Percentiles rank a stretch among this genome's conserved stretches.
Evolutionary conservation across 1,139 yeast genomes (phyloP).

Genomic region (Sugiyamaella sp.): DNA sequence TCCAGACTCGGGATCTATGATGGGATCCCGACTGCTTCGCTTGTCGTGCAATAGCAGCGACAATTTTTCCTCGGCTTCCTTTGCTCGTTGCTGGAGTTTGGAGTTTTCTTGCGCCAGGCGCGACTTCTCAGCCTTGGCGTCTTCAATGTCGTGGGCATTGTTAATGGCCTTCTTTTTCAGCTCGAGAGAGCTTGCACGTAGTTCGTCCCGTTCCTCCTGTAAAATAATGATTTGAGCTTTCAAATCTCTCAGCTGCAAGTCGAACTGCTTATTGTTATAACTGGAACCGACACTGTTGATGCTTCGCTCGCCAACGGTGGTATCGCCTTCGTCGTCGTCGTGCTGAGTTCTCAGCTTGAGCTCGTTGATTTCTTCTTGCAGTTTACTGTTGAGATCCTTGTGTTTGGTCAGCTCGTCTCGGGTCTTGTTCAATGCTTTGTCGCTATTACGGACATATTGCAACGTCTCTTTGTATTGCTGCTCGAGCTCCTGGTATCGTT

Average conservation of each 20-base stretch:
- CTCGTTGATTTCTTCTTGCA: constrained; percentile 70
- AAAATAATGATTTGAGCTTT: constrained; percentile 82
- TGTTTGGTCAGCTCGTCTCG: constrained; percentile 70
- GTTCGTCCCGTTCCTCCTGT: constrained; percentile 81
- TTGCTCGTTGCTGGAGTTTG: constrained; percentile 20
- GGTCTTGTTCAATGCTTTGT: constrained; percentile 71
- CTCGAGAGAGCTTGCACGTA: constrained; percentile 52
- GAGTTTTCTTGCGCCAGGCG: constrained; percentile 29
- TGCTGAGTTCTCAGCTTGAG: constrained; percentile 51
- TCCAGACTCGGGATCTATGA: constrained; percentile 34
- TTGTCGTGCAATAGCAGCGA: constrained; percentile 20
- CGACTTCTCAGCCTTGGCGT: constrained; percentile 31
- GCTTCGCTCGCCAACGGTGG: constrained; percentile 27
- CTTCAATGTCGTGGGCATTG: constrained; percentile 36
- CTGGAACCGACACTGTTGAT: constrained; percentile 39
- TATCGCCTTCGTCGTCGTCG: constrained; percentile 46
- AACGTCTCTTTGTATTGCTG: constrained; percentile 70
- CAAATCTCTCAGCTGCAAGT: constrained; percentile 76
- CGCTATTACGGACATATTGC: constrained; percentile 72
- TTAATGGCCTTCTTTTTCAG: constrained; percentile 44
- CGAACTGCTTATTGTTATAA: constrained; percentile 67
- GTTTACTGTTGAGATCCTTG: constrained; percentile 57
- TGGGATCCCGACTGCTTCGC: constrained; percentile 21
- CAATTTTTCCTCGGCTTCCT: constrained; percentile 24
- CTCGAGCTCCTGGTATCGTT: constrained; percentile 38